Conservation (phyloP, 331 rosid species). For the Stylosanthes scabra region DNA sequence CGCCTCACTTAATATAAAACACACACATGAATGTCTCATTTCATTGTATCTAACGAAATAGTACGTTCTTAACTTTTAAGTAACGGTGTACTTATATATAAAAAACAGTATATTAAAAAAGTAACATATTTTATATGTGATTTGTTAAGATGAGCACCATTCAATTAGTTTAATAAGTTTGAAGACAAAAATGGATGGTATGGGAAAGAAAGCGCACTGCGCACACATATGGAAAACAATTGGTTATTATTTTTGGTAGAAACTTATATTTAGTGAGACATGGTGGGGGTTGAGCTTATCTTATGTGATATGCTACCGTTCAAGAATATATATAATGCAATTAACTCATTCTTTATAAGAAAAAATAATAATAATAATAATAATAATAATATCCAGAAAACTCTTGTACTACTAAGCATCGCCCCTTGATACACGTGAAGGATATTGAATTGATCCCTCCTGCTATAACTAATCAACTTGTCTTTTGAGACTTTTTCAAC, state of each 20-base stretch:
- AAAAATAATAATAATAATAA: not conserved
- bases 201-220: slow-evolving; percentile 36
- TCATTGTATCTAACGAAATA: slow-evolving; percentile 25
- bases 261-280: slow-evolving; percentile 18
- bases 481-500: not conserved
- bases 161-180: slow-evolving; percentile 18
- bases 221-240: slow-evolving; percentile 32
- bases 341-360: not conserved
- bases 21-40: slow-evolving; percentile 13
- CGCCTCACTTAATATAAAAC: not conserved
- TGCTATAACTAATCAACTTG: not conserved
- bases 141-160: not conserved
- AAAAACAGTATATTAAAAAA: no score
- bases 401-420: not conserved
- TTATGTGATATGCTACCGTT: slow-evolving; percentile 15
- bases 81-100: no score
- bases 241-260: slow-evolving; percentile 32
- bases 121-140: no score
- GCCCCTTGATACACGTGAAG: not conserved
- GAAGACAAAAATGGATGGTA: slow-evolving; percentile 38
- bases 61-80: no score
- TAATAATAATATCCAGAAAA: not conserved
- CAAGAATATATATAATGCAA: not conserved
- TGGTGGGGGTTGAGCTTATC: slow-evolving; percentile 33
- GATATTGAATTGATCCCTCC: not conserved